Percentiles rank a stretch among this genome's conserved stretches.
Conservation (phyloP, 176 grass and related monocot species). For the Triticum monococcum region DNA sequence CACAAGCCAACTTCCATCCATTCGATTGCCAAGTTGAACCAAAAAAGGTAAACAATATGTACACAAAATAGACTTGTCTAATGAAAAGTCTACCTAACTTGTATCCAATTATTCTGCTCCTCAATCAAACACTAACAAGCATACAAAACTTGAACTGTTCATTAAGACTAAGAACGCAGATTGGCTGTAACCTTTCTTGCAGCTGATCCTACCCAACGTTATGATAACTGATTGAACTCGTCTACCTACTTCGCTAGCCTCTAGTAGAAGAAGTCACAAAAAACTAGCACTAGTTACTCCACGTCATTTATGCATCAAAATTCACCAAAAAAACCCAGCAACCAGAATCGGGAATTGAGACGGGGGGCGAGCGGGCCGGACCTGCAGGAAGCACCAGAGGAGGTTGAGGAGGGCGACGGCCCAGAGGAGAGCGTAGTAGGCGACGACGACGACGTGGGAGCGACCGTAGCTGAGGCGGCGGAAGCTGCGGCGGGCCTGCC, state of each 20-base stretch:
- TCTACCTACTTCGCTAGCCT: not conserved
- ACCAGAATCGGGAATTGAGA: not conserved
- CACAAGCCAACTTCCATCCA: not conserved
- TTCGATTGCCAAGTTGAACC: conserved; percentile 17
- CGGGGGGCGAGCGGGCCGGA: conserved; percentile 10
- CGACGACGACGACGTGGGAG: conserved; percentile 83
- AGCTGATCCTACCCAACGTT: not conserved
- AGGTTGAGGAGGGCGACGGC: conserved; percentile 79
- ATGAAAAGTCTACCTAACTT: not conserved
- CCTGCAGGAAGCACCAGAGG: conserved; percentile 92
- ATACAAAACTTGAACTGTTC: not conserved
- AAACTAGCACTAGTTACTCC: not conserved
- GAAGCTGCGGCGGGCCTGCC: conserved; percentile 77
- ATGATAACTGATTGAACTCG: not conserved
- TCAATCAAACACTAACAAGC: not conserved
- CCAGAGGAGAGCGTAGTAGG: conserved; percentile 91
- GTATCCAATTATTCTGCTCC: not conserved
- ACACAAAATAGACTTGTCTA: not conserved
- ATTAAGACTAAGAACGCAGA: not conserved
- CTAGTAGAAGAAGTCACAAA: not conserved
- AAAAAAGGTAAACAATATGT: not conserved
- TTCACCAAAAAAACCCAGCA: not conserved
- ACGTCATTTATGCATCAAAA: not conserved
- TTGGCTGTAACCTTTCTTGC: not conserved
- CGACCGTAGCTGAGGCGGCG: conserved; percentile 68